Percentiles rank a stretch among this genome's conserved stretches.
phyloP scores from a whole-genome alignment of 768 basidiomycete genomes.

The Lactarius trivialis region DNA sequence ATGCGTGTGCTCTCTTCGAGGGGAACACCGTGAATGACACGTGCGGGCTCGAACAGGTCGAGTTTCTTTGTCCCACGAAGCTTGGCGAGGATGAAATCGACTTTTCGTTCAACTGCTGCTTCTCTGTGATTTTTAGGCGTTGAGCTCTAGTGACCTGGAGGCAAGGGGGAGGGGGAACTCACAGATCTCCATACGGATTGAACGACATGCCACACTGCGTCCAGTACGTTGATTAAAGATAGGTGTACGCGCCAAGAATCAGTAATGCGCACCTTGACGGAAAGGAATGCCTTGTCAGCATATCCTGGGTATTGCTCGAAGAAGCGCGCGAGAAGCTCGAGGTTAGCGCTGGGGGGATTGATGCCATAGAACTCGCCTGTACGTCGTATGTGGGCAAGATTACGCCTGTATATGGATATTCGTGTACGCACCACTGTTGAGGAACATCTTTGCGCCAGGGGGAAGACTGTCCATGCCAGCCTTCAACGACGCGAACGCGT shows the following conservation, averaged over 20 bases:
- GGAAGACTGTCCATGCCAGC: slow-evolving; percentile 40
- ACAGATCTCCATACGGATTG: slow-evolving; percentile 15
- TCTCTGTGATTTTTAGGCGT: slow-evolving; percentile 6
- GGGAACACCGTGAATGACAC: slow-evolving; percentile 38
- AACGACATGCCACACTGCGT: slow-evolving; percentile 16
- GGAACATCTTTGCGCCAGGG: slow-evolving; percentile 41
- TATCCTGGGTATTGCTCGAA: slow-evolving; percentile 40
- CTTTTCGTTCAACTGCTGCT: slow-evolving; percentile 12
- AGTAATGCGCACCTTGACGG: slow-evolving; percentile 37
- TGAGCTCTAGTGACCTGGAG: not conserved
- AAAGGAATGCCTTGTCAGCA: slow-evolving; percentile 42
- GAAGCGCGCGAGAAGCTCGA: slow-evolving; percentile 45
- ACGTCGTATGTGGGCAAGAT: not conserved
- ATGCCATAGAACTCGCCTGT: slow-evolving; percentile 54
- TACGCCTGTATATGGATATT: not conserved
- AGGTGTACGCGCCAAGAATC: not conserved
- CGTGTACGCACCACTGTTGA: slow-evolving; percentile 42
- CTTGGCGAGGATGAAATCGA: slow-evolving; percentile 23
- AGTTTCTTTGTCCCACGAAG: slow-evolving; percentile 50
- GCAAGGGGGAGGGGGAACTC: not conserved
- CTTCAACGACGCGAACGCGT: slow-evolving; percentile 57
- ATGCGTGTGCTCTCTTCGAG: slow-evolving; percentile 42
- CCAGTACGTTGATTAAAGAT: not conserved
- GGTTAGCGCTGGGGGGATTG: slow-evolving; percentile 37
- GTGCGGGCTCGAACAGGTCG: slow-evolving; percentile 53